Base-by-base conservation (phyloP, 345 rosid species). In the Brassica rapa region DNA sequence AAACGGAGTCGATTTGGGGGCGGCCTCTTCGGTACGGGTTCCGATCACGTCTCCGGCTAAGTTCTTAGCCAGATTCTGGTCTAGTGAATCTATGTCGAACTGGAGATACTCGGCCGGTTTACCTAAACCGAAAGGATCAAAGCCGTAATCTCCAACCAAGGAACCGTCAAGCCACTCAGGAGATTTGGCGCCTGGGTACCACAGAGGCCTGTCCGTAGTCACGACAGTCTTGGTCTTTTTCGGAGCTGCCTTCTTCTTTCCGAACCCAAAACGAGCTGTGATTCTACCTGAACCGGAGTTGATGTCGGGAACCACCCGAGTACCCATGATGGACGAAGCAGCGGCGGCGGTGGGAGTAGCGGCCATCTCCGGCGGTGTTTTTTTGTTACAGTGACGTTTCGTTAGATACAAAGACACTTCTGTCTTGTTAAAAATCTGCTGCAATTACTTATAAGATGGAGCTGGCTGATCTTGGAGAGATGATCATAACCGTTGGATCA, bases 41-140 rank as follows among this genome's bases (percentile, higher is more conserved):
- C 96, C 93, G 56, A 92, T 86, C 15, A 90, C 49, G 0, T 89
- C 93, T 29, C 98, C 98, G 0, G 86, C 87, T 65, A 70, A 66
- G 59, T 94, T 94, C 91, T 90, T 94, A 7, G 97, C 91, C 78
- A 94, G 70, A 76, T 92, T 94, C 89, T 94, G 96, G 86, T 90
- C 97, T 70, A 92, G 73, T 0, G 93, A 89, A 76, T 94, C 96
- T 3, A 84, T 68, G 27, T 88, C 98, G 80, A 77, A 94, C 74
- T 94, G 97, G 81, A 94, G 82, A 80, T 94, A 94, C 82, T 94
- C 94, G 0, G 88, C 93, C n/a, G 94, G 98, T 82, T 90, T 94
- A 25, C 81, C 90, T 5, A 92, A 57, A 62, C 96, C 96, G n/a
- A 92, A 85, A 1, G 98, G 98, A 77, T 94, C 97, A 51, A 94